These are phyloP conservation scores for Amauroascus verrucosus DNA, from an alignment of 2,329 filamentous ascomycete species.

Conservation along the genomic window DNA sequence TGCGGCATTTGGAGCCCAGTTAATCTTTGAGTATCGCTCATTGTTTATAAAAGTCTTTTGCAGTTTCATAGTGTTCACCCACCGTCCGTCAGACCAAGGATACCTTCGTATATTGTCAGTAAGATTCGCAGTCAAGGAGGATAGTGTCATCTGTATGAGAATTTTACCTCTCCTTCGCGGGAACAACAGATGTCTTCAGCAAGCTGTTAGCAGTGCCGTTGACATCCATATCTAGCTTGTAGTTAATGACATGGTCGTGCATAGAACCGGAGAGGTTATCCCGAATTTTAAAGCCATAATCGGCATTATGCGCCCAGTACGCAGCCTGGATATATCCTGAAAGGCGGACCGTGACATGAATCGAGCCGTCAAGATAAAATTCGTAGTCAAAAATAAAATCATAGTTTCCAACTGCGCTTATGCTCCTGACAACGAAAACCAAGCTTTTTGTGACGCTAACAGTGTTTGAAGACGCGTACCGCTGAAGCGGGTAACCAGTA, in stretches of 20 bases:
- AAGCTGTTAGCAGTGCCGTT: constrained; percentile 29
- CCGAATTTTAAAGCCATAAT: constrained; percentile 26
- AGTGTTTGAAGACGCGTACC: constrained; percentile 30
- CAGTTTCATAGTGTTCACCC: constrained; percentile 27
- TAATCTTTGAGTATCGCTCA: constrained; percentile 32
- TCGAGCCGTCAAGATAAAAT: constrained; percentile 41
- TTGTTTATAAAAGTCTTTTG: constrained; percentile 37
- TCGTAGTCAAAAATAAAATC: constrained; percentile 38
- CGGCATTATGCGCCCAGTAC: constrained; percentile 40
- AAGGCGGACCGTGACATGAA: constrained; percentile 36
- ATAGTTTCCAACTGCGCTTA: constrained; percentile 37
- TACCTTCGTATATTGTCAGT: constrained; percentile 6
- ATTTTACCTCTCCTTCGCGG: constrained; percentile 5
- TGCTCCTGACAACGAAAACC: constrained; percentile 30
- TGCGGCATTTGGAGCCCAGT: constrained; percentile 41
- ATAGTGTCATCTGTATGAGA: no score
- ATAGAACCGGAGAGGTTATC: constrained; percentile 30
- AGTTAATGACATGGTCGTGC: constrained; percentile 49
- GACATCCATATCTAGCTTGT: constrained; percentile 47
- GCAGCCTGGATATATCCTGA: constrained; percentile 46
- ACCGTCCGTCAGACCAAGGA: constrained; percentile 16
- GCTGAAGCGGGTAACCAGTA: constrained; percentile 41
- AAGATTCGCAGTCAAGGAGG: background rate
- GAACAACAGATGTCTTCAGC: constrained; percentile 9
- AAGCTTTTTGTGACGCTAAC: constrained; percentile 36